Conservation (phyloP, 192 early-diverging fungal genomes). For the Paraglomus occultum region DNA sequence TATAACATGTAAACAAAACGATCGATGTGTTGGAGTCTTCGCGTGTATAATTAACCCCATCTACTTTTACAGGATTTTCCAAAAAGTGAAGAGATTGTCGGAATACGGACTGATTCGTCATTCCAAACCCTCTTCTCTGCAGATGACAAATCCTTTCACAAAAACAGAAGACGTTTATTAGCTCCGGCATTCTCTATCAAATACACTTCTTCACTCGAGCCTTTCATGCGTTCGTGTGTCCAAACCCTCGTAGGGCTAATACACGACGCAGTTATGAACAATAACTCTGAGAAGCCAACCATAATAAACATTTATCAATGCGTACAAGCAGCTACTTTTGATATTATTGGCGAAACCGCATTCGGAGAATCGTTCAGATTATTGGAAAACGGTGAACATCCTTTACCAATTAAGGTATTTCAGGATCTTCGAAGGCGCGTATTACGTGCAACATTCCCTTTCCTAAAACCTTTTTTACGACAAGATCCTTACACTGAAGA, state of each 20-base stretch:
- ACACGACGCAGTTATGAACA: slow-evolving; percentile 2
- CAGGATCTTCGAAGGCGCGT: slow-evolving; percentile 32
- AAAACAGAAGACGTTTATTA: slow-evolving; percentile 25
- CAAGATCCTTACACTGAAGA: slow-evolving; percentile 19
- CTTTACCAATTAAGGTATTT: slow-evolving; percentile 36
- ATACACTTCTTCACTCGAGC: slow-evolving; percentile 48
- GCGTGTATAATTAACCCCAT: not conserved
- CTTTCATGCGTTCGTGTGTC: slow-evolving; percentile 35
- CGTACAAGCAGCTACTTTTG: slow-evolving; percentile 38
- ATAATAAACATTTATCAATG: slow-evolving; percentile 41
- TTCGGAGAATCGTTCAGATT: slow-evolving; percentile 53
- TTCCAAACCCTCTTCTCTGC: slow-evolving; percentile 12
- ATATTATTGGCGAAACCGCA: slow-evolving; percentile 52
- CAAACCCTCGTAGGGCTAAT: slow-evolving; percentile 26
- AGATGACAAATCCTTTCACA: slow-evolving; percentile 3
- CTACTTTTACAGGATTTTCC: slow-evolving; percentile 4
- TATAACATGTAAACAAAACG: not conserved
- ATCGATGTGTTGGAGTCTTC: no score
- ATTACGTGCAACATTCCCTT: slow-evolving; percentile 27
- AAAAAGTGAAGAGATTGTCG: slow-evolving; percentile 5
- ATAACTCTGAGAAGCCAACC: slow-evolving; percentile 13
- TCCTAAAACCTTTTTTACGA: slow-evolving; percentile 12
- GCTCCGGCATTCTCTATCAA: slow-evolving; percentile 51
- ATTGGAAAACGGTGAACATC: slow-evolving; percentile 45
- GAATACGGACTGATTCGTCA: slow-evolving; percentile 2